phyloP scores from a whole-genome alignment of 2,329 filamentous ascomycete genomes.

The Dothideomycetes sp. region DNA sequence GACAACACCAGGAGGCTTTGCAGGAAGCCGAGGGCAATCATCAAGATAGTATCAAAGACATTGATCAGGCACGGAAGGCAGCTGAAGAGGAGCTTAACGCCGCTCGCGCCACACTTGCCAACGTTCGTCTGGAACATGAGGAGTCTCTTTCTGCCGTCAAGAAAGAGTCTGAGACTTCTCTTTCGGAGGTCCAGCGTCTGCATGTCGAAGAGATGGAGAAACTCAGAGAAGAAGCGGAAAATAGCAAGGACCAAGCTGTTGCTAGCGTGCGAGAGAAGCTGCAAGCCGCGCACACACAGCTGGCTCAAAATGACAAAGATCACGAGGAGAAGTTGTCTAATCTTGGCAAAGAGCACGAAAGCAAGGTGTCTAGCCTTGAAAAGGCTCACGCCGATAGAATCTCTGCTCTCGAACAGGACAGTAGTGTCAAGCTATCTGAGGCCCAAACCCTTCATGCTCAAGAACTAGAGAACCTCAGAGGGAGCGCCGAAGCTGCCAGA shows the following conservation, averaged over 20 bases:
- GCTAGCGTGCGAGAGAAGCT: background rate
- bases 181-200: background rate
- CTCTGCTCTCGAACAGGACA: no score
- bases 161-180: constrained; percentile 8
- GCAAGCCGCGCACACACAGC: background rate
- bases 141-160: constrained; percentile 8
- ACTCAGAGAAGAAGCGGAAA: background rate
- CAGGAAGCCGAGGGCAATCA: background rate
- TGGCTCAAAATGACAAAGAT: background rate
- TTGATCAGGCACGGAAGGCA: constrained; percentile 4
- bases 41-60: background rate
- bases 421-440: no score
- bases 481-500: no score
- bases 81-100: constrained; percentile 8
- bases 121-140: constrained; percentile 6
- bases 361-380: background rate
- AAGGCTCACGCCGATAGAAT: no score
- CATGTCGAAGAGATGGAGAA: background rate
- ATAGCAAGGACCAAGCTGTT: background rate
- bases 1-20: background rate
- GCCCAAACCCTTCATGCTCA: no score
- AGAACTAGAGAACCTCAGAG: no score
- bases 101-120: constrained; percentile 4
- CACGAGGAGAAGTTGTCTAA: constrained; percentile 7
- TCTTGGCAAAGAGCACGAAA: background rate